phyloP scores from a whole-genome alignment of 2,329 filamentous ascomycete genomes.

The Fusarium gaditjirri region DNA sequence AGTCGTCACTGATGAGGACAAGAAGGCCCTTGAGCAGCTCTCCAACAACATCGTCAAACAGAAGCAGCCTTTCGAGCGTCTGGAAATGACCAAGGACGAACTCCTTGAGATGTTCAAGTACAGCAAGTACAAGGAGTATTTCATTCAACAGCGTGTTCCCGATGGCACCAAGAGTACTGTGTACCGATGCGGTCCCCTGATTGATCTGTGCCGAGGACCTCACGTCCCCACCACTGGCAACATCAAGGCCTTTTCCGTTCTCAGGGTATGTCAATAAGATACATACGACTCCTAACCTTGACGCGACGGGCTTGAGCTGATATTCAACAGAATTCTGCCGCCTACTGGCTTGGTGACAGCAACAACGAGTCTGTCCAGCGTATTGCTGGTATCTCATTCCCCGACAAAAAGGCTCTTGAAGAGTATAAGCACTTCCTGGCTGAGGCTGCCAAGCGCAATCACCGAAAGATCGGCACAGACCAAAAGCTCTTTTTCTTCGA shows the following conservation, averaged over 20 bases:
- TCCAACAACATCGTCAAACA: constrained; percentile 91
- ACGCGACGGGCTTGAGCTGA: constrained; percentile 18
- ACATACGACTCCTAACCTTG: too few species aligned
- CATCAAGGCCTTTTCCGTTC: constrained; percentile 94
- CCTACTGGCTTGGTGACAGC: constrained; percentile 94
- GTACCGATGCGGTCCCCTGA: constrained; percentile 91
- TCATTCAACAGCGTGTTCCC: constrained; percentile 77
- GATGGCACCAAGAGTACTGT: constrained; percentile 93
- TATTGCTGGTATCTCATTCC: constrained; percentile 95
- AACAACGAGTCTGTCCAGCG: constrained; percentile 95
- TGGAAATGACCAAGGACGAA: constrained; percentile 89
- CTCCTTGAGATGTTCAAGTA: constrained; percentile 94
- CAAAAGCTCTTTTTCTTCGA: constrained; percentile 99
- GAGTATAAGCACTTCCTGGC: constrained; percentile 96
- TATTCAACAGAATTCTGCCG: constrained; percentile 70
- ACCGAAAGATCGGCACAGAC: constrained; percentile 91
- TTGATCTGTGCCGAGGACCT: constrained; percentile 94
- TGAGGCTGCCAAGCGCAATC: constrained; percentile 97
- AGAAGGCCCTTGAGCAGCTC: constrained; percentile 84
- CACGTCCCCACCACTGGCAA: constrained; percentile 92
- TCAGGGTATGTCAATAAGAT: constrained; percentile 67
- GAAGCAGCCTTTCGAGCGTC: constrained; percentile 92
- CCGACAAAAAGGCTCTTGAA: constrained; percentile 93
- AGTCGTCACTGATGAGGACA: constrained; percentile 79
- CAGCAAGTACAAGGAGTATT: constrained; percentile 98